A percentile compares a stretch with the other conserved stretches of the same genome.
phyloP scores from a whole-genome alignment of 257 asterid species.

The Nicotiana obtusifolia region DNA sequence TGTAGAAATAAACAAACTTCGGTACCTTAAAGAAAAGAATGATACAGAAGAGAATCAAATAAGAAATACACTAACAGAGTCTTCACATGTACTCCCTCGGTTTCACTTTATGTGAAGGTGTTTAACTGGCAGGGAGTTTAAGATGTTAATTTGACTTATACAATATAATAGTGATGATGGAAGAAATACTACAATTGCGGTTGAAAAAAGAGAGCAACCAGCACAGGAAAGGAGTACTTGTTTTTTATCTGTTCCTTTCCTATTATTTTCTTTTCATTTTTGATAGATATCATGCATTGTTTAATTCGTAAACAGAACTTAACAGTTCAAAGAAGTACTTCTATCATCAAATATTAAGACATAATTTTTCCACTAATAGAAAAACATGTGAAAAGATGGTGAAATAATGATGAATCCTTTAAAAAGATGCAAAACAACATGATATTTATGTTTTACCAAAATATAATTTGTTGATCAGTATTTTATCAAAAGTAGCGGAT shows the following conservation, averaged over 20 bases:
- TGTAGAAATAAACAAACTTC: slow-evolving; percentile 28
- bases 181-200: not conserved
- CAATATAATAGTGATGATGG: not conserved
- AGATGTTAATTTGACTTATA: not conserved
- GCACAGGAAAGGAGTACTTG: not conserved
- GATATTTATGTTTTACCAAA: not conserved
- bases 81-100: not conserved
- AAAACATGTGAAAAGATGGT: not conserved
- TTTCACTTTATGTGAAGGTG: not conserved
- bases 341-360: not conserved
- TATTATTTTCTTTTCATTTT: not conserved
- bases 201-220: not conserved
- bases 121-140: not conserved
- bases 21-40: slow-evolving; percentile 1
- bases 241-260: not conserved
- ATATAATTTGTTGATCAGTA: not conserved
- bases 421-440: not conserved
- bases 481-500: not conserved
- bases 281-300: not conserved
- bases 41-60: not conserved
- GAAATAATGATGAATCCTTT: not conserved
- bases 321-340: not conserved
- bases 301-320: not conserved
- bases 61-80: not conserved
- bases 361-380: not conserved